Conservation (phyloP, 2,329 filamentous ascomycete species). For the Botrytis elliptica region DNA sequence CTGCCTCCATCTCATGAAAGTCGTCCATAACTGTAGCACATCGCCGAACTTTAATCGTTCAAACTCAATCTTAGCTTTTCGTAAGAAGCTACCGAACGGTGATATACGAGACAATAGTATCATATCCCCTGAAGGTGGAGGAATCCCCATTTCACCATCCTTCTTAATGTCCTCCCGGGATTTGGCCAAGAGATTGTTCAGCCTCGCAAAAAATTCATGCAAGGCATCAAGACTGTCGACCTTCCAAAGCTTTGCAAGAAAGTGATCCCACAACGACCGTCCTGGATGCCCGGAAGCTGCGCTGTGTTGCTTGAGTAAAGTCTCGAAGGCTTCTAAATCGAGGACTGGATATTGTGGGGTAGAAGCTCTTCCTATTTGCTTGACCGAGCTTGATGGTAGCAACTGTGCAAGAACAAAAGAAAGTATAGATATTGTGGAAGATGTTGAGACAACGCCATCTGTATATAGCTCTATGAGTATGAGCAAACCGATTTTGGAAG, state of each 20-base stretch:
- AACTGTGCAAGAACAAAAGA: slow-evolving; percentile 76
- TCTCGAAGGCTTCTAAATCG: slow-evolving; percentile 59
- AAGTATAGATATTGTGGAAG: slow-evolving; percentile 71
- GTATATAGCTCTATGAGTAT: slow-evolving; percentile 80
- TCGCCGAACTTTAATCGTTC: slow-evolving; percentile 77
- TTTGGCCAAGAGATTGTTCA: slow-evolving; percentile 58
- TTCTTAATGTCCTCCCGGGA: slow-evolving; percentile 59
- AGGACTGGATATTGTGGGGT: slow-evolving; percentile 48
- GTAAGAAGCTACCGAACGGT: slow-evolving; percentile 77
- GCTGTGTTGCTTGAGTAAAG: slow-evolving; percentile 52
- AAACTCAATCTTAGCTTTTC: slow-evolving; percentile 76
- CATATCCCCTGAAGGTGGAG: slow-evolving; percentile 48
- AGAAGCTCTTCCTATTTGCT: slow-evolving; percentile 22
- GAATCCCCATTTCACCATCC: slow-evolving; percentile 53
- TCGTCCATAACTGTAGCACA: slow-evolving; percentile 74
- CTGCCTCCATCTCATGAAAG: slow-evolving; percentile 77
- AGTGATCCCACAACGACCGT: slow-evolving; percentile 81
- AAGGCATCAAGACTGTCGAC: slow-evolving; percentile 79
- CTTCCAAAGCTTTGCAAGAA: slow-evolving; percentile 78
- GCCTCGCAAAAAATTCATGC: slow-evolving; percentile 69
- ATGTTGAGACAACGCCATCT: slow-evolving; percentile 64
- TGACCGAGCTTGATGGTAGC: slow-evolving; percentile 48
- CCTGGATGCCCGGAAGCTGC: slow-evolving; percentile 64
- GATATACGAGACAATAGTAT: slow-evolving; percentile 70
- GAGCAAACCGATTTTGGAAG: slow-evolving; percentile 81